Conservation (phyloP, 2,329 filamentous ascomycete species). For the Xylaria sp. region DNA sequence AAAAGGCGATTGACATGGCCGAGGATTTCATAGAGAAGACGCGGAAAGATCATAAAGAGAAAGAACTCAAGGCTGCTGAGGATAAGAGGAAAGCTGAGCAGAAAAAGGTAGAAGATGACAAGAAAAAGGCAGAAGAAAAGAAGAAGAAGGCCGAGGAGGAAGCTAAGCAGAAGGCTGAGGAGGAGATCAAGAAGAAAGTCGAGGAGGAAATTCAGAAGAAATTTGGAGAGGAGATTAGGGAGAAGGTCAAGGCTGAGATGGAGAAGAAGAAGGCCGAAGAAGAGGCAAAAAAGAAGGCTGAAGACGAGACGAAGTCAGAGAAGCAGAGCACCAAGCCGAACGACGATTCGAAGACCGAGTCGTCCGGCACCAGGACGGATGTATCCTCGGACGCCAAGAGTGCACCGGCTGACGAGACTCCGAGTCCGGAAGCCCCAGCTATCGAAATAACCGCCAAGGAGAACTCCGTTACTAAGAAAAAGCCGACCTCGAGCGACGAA, state of each 20-base stretch:
- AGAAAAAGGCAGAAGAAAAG: slow-evolving; percentile 58
- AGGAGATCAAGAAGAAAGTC: slow-evolving; percentile 30
- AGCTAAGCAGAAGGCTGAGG: slow-evolving; percentile 48
- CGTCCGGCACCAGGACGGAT: background rate
- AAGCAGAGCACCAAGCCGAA: slow-evolving; percentile 6
- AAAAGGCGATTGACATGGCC: slow-evolving; percentile 58
- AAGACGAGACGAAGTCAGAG: slow-evolving; percentile 3
- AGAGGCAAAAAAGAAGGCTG: slow-evolving; percentile 20
- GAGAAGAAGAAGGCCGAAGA: slow-evolving; percentile 26
- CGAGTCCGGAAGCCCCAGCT: background rate
- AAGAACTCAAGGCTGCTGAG: slow-evolving; percentile 49
- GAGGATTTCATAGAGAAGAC: slow-evolving; percentile 62
- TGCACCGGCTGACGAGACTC: slow-evolving; percentile 7
- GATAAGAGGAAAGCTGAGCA: slow-evolving; percentile 47
- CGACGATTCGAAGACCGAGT: background rate
- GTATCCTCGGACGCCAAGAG: slow-evolving; percentile 4
- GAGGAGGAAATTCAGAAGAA: slow-evolving; percentile 30
- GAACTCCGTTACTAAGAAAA: slow-evolving; percentile 26
- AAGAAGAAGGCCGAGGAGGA: slow-evolving; percentile 55
- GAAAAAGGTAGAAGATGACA: slow-evolving; percentile 44
- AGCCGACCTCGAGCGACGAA: slow-evolving; percentile 20
- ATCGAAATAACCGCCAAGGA: slow-evolving; percentile 1
- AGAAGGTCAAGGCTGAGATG: slow-evolving; percentile 33
- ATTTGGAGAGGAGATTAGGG: slow-evolving; percentile 27
- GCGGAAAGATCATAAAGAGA: slow-evolving; percentile 54